Percentiles rank a stretch among this genome's conserved stretches.
These are phyloP conservation scores for Pythium aquatile DNA, from an alignment of 352 stramenopile genomes.

Conservation along the genomic window DNA sequence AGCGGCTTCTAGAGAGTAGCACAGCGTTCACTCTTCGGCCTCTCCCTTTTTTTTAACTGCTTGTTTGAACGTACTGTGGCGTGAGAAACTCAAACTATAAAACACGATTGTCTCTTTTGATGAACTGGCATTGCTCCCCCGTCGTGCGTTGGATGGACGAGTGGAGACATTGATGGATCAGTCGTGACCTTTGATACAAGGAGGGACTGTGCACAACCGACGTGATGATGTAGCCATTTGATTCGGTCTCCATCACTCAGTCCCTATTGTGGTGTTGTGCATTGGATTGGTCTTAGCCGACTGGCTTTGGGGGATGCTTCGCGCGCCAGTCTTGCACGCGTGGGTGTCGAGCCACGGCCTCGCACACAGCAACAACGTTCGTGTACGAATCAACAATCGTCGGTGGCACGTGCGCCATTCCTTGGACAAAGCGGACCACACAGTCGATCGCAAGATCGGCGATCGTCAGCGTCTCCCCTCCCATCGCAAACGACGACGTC, in stretches of 20 bases:
- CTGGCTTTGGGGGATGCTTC: neutral
- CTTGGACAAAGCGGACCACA: conserved; percentile 24
- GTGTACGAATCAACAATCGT: conserved; percentile 13
- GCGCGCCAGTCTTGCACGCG: conserved; percentile 18
- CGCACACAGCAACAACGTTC: neutral
- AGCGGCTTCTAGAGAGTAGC: conserved; percentile 26
- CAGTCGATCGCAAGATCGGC: conserved; percentile 57
- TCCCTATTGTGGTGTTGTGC: neutral
- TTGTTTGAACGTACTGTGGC: neutral
- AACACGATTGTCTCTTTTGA: neutral
- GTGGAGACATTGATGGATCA: neutral
- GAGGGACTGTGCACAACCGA: neutral
- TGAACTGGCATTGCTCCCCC: neutral
- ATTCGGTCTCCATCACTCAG: neutral
- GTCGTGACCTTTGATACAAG: too few relatives aligned
- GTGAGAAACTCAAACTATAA: neutral
- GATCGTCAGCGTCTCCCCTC: conserved; percentile 34
- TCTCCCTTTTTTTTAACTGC: neutral
- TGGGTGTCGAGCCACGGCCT: conserved; percentile 13
- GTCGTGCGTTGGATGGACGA: too few relatives aligned
- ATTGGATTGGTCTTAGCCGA: neutral
- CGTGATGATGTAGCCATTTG: neutral
- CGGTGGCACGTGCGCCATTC: conserved; percentile 14
- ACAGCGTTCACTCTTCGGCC: neutral
- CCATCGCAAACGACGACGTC: conserved; percentile 25